phyloP scores from a whole-genome alignment of 192 early-diverging fungal genomes.

The Spinellus fusiger region DNA sequence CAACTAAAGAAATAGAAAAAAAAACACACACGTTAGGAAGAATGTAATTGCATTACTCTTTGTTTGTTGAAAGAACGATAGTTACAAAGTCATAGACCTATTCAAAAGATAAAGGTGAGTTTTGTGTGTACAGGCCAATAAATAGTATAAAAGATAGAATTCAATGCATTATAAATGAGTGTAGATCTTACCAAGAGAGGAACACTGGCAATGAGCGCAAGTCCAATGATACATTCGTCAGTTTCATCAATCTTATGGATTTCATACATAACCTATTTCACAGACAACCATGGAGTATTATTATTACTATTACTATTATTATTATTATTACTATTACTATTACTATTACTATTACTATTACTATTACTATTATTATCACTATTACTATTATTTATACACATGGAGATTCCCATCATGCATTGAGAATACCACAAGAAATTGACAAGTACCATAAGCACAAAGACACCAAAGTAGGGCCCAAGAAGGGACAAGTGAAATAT shows the following conservation, averaged over 20 bases:
- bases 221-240: slow-evolving; percentile 24
- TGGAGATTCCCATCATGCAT: too few relatives aligned
- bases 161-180: background rate
- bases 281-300: background rate
- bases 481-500: slow-evolving; percentile 23
- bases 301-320: too few relatives aligned
- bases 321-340: too few relatives aligned
- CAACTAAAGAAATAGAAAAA: too few relatives aligned
- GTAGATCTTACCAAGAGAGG: slow-evolving; percentile 28
- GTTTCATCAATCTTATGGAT: slow-evolving; percentile 12
- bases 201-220: slow-evolving; percentile 23
- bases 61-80: background rate
- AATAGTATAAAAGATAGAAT: background rate
- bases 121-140: slow-evolving; percentile 26
- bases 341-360: too few relatives aligned
- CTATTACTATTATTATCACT: slow-evolving; percentile 25
- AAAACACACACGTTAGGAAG: slow-evolving; percentile 5
- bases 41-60: background rate
- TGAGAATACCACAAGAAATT: background rate
- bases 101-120: too few relatives aligned
- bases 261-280: slow-evolving; percentile 18
- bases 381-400: too few relatives aligned
- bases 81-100: background rate
- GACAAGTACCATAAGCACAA: background rate
- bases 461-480: slow-evolving; percentile 24